A percentile compares a stretch with the other conserved stretches of the same genome.
Evolutionary conservation across 106 monocot genomes (phyloP).

Genomic region (Dendrobium officinale): DNA sequence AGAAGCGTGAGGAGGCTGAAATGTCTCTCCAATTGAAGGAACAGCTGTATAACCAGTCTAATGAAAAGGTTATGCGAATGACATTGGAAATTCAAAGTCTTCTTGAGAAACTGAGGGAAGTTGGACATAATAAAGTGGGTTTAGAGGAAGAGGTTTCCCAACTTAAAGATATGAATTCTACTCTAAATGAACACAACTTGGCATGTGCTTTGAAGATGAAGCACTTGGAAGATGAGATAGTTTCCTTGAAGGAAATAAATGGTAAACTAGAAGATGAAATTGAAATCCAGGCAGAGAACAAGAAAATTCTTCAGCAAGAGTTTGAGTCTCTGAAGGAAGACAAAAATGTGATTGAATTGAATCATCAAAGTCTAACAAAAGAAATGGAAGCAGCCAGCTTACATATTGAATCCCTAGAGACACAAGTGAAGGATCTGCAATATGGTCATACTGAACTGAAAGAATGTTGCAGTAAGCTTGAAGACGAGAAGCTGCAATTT

Average conservation of each 20-base stretch:
- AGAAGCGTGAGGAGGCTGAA: slow-evolving; percentile 19
- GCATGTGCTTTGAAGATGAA: slow-evolving; percentile 24
- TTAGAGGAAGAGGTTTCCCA: slow-evolving; percentile 44
- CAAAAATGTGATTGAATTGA: slow-evolving; percentile 28
- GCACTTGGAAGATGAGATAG: slow-evolving; percentile 27
- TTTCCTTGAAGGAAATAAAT: slow-evolving; percentile 23
- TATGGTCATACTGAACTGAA: slow-evolving; percentile 42
- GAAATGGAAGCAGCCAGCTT: slow-evolving; percentile 32
- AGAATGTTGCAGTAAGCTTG: slow-evolving; percentile 28
- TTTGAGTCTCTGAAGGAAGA: slow-evolving; percentile 25
- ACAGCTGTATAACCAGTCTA: slow-evolving; percentile 24
- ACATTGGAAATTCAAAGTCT: slow-evolving; percentile 15
- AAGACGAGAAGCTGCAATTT: slow-evolving; percentile 36
- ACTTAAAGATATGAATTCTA: slow-evolving; percentile 30
- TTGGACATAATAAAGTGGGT: slow-evolving; percentile 22
- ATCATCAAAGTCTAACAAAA: slow-evolving; percentile 23
- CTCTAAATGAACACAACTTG: slow-evolving; percentile 25
- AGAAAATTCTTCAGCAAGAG: slow-evolving; percentile 36
- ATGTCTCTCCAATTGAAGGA: slow-evolving; percentile 20
- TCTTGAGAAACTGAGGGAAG: slow-evolving; percentile 25
- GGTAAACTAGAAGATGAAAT: slow-evolving; percentile 30
- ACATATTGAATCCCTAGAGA: slow-evolving; percentile 35
- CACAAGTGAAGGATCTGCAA: slow-evolving; percentile 39
- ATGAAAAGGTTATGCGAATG: slow-evolving; percentile 26
- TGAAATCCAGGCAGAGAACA: slow-evolving; percentile 19